A percentile compares a stretch with the other conserved stretches of the same genome.
These are phyloP conservation scores for Chrysopogon serrulatus DNA, from an alignment of 176 grass and related monocot genomes.

Conservation along the genomic window DNA sequence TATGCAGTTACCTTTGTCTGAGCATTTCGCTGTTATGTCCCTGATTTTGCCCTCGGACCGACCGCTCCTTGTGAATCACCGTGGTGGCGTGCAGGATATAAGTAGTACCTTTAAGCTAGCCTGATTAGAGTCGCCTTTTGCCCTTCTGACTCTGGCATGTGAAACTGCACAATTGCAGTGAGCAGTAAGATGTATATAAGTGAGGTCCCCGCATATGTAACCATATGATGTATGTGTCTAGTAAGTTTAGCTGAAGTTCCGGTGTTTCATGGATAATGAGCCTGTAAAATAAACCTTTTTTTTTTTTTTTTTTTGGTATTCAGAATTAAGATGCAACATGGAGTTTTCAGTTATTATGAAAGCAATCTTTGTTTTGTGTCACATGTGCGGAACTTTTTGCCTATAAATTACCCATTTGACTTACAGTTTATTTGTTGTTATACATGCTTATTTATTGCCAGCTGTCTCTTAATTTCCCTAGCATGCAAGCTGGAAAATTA, in stretches of 20 bases:
- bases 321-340: constrained; percentile 17
- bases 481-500: neutral
- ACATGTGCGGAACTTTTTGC: neutral
- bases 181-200: constrained; percentile 57
- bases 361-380: neutral
- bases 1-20: constrained; percentile 56
- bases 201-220: constrained; percentile 44
- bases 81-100: neutral
- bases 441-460: neutral
- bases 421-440: neutral
- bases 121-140: neutral
- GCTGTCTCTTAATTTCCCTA: neutral
- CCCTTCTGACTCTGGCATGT: constrained; percentile 32
- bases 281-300: constrained; percentile 29
- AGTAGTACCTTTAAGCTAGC: constrained; percentile 25
- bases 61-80: neutral
- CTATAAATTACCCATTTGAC: neutral
- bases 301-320: too few species aligned
- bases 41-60: constrained; percentile 12
- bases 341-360: neutral
- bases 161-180: constrained; percentile 48
- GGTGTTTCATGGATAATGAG: neutral
- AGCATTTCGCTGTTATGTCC: constrained; percentile 25
- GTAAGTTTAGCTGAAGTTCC: constrained; percentile 27
- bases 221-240: constrained; percentile 38